These are phyloP conservation scores for Voacanga thouarsii DNA, from an alignment of 257 asterid species.

Conservation along the genomic window DNA sequence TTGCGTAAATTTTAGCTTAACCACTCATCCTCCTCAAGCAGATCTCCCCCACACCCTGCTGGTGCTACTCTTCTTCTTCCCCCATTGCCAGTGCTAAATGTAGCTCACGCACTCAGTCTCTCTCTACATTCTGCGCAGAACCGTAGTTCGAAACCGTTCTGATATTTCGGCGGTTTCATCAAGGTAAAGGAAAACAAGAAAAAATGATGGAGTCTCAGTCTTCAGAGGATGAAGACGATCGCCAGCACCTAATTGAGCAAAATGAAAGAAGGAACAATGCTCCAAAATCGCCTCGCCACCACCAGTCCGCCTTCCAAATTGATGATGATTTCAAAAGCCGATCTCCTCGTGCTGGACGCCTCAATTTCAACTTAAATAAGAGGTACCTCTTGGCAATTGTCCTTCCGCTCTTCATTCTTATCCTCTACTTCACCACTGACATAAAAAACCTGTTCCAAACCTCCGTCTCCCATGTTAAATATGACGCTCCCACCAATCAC, in stretches of 20 bases:
- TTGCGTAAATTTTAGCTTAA: not conserved
- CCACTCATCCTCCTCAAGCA: not conserved
- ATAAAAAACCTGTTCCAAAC: constrained; percentile 46
- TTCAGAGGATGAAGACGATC: constrained; percentile 92
- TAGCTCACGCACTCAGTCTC: not conserved
- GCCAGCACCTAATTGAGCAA: constrained; percentile 54
- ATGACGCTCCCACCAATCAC: constrained; percentile 34
- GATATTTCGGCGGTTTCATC: not conserved
- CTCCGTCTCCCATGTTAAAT: constrained; percentile 35
- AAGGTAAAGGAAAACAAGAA: not conserved
- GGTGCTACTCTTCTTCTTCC: not conserved
- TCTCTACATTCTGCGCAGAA: not conserved
- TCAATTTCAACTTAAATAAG: constrained; percentile 41
- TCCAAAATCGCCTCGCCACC: constrained; percentile 29
- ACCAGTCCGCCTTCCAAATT: constrained; percentile 29
- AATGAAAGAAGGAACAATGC: constrained; percentile 38
- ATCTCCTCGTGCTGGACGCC: constrained; percentile 34
- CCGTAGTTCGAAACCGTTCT: not conserved
- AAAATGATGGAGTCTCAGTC: constrained; percentile 28
- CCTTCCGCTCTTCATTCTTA: constrained; percentile 49
- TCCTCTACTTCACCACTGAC: constrained; percentile 62
- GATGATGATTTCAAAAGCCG: constrained; percentile 23
- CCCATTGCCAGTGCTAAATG: not conserved
- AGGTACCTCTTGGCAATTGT: constrained; percentile 56
- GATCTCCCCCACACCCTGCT: not conserved